phyloP scores from a whole-genome alignment of 495 filamentous ascomycete genomes.

The Lichina pygmaea region DNA sequence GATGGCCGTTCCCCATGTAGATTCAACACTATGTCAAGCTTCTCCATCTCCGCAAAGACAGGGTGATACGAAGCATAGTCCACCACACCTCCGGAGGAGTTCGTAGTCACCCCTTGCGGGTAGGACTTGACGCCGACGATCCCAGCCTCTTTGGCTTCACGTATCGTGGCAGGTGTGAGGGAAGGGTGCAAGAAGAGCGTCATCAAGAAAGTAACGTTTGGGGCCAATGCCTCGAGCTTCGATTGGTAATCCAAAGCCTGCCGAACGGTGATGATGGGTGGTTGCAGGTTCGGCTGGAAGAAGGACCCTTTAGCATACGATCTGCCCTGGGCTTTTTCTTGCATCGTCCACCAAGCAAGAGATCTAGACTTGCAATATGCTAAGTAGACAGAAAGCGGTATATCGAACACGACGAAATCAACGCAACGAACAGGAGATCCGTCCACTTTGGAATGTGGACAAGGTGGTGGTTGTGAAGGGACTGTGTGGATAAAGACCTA shows the following conservation, averaged over 20 bases:
- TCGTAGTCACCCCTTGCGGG: constrained; percentile 47
- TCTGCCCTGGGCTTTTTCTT: not conserved
- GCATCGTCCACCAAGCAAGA: not conserved
- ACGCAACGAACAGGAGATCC: too few relatives aligned
- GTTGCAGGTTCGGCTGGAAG: constrained; percentile 19
- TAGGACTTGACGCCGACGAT: constrained; percentile 34
- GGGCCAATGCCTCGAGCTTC: constrained; percentile 36
- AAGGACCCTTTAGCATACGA: too few relatives aligned
- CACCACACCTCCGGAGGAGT: constrained; percentile 57
- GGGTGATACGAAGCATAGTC: constrained; percentile 35
- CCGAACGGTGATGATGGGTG: constrained; percentile 48
- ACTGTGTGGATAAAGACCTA: constrained; percentile 9
- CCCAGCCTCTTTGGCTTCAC: constrained; percentile 37
- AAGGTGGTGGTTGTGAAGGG: not conserved
- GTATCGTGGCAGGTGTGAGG: constrained; percentile 55
- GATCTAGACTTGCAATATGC: too few relatives aligned
- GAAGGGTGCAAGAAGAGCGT: constrained; percentile 58
- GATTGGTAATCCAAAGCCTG: constrained; percentile 52
- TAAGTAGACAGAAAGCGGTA: too few relatives aligned
- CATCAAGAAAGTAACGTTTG: constrained; percentile 62
- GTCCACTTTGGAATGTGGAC: not conserved
- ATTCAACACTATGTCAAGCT: constrained; percentile 33
- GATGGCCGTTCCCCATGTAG: constrained; percentile 31
- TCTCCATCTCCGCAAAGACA: constrained; percentile 58
- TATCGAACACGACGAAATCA: too few relatives aligned